These are phyloP conservation scores for Pontederia crassipes DNA, from an alignment of 176 grass and related monocot species.

Conservation along the genomic window DNA sequence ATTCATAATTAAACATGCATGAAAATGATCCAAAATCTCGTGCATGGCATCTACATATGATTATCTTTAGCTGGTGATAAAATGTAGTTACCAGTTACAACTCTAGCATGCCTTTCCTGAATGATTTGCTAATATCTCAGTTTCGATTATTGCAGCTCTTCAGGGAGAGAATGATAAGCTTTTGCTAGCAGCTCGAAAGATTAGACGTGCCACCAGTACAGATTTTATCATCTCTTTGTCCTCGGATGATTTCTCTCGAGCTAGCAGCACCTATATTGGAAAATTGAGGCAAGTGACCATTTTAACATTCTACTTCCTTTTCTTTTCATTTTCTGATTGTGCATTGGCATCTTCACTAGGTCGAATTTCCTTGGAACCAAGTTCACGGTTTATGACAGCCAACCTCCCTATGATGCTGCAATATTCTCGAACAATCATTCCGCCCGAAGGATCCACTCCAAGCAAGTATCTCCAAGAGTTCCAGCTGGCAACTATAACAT, in stretches of 20 bases:
- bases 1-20: too few species aligned
- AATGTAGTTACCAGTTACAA: not conserved
- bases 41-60: too few species aligned
- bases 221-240: slow-evolving; percentile 78
- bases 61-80: too few species aligned
- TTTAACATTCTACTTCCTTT: not conserved
- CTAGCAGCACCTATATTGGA: slow-evolving; percentile 88
- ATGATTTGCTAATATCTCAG: slow-evolving; percentile 3
- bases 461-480: slow-evolving; percentile 88
- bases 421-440: slow-evolving; percentile 43
- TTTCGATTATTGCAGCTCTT: slow-evolving; percentile 45
- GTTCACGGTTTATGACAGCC: slow-evolving; percentile 87
- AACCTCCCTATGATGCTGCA: slow-evolving; percentile 50
- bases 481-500: slow-evolving; percentile 83
- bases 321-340: not conserved
- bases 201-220: slow-evolving; percentile 60
- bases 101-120: not conserved
- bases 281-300: slow-evolving; percentile 70
- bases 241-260: slow-evolving; percentile 72
- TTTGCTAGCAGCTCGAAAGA: slow-evolving; percentile 81
- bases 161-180: slow-evolving; percentile 84
- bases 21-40: too few species aligned
- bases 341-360: slow-evolving; percentile 35
- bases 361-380: slow-evolving; percentile 97
- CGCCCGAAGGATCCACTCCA: slow-evolving; percentile 61